Conservation (phyloP, 352 stramenopile genomes). For the Phytophthora sp. region DNA sequence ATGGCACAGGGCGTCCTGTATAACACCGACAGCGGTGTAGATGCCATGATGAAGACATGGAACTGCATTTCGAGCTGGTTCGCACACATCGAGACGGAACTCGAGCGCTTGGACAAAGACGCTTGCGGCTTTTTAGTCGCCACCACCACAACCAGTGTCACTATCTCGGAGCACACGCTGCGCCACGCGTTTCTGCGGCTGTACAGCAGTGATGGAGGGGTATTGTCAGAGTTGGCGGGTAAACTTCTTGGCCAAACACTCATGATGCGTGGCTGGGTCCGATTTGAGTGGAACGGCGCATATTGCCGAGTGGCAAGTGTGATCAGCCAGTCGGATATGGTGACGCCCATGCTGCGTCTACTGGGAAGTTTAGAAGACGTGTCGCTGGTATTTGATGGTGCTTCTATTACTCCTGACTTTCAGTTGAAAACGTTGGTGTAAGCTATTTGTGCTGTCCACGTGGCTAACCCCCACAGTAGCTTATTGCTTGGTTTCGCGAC, state of each 20-base stretch:
- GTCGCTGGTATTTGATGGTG: conserved; percentile 13
- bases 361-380: conserved; percentile 19
- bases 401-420: conserved; percentile 13
- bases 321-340: conserved; percentile 21
- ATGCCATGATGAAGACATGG: conserved; percentile 17
- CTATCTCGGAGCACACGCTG: conserved; percentile 7
- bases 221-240: background rate
- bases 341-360: conserved; percentile 16
- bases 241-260: conserved; percentile 18
- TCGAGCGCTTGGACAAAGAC: conserved; percentile 5
- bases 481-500: too few relatives aligned
- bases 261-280: conserved; percentile 6
- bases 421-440: background rate
- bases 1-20: conserved; percentile 16
- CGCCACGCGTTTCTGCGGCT: conserved; percentile 8
- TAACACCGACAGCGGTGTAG: conserved; percentile 8
- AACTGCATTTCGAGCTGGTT: conserved; percentile 14
- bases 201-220: background rate
- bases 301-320: conserved; percentile 10
- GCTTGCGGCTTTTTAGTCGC: background rate
- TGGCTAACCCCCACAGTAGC: too few relatives aligned
- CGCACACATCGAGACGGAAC: conserved; percentile 7
- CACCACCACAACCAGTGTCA: background rate
- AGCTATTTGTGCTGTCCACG: too few relatives aligned
- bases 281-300: conserved; percentile 16